Evolutionary conservation across 768 basidiomycete genomes (phyloP).

Genomic region (Rubroboletus pulcherrimus): DNA sequence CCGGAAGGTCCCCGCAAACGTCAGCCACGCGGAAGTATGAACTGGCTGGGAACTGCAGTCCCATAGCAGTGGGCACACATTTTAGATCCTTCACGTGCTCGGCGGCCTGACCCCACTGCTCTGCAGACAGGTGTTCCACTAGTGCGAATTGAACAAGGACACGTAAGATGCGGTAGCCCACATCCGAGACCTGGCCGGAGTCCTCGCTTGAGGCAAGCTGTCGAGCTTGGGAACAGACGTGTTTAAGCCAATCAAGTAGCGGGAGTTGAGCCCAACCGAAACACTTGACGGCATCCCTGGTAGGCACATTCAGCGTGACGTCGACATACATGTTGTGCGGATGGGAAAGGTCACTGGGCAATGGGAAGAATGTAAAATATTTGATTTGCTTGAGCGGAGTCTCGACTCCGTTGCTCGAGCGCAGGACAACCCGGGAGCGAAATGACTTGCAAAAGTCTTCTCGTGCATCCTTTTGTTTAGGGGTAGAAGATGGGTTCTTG

Average conservation of each 20-base stretch:
- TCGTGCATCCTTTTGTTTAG: not conserved
- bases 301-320: slow-evolving; percentile 54
- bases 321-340: slow-evolving; percentile 62
- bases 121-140: slow-evolving; percentile 48
- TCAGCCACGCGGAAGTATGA: slow-evolving; percentile 84
- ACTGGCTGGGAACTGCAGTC: slow-evolving; percentile 63
- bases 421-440: slow-evolving; percentile 40
- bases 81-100: slow-evolving; percentile 44
- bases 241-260: slow-evolving; percentile 65
- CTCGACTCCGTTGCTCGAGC: not conserved
- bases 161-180: slow-evolving; percentile 54
- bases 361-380: slow-evolving; percentile 53
- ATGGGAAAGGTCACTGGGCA: slow-evolving; percentile 73
- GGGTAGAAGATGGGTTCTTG: not conserved
- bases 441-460: slow-evolving; percentile 27
- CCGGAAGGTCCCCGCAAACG: slow-evolving; percentile 45
- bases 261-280: slow-evolving; percentile 78
- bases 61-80: slow-evolving; percentile 72
- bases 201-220: not conserved
- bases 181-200: slow-evolving; percentile 25
- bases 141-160: slow-evolving; percentile 74
- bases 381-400: slow-evolving; percentile 56
- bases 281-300: slow-evolving; percentile 34
- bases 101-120: slow-evolving; percentile 53
- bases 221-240: slow-evolving; percentile 46